Evolutionary conservation across 495 filamentous ascomycete species (phyloP).

Genomic region (Trichoderma asperelloides): DNA sequence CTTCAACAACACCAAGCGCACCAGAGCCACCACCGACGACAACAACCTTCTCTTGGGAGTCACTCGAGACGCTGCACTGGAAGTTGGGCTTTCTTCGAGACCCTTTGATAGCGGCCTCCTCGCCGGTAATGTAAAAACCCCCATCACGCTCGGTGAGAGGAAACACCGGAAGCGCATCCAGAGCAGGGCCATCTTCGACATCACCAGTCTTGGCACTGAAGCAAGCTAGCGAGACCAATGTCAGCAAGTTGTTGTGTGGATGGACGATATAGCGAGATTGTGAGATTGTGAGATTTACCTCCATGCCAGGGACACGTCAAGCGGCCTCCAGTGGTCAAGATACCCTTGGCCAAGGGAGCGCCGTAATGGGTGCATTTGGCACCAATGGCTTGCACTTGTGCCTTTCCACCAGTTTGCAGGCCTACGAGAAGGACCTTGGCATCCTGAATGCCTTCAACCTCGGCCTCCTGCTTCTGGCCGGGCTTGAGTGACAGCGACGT

Average conservation of each 20-base stretch:
- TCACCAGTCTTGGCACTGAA: constrained; percentile 86
- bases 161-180: constrained; percentile 74
- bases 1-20: constrained; percentile 68
- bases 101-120: constrained; percentile 69
- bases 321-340: constrained; percentile 71
- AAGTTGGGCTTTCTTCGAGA: constrained; percentile 62
- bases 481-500: constrained; percentile 61
- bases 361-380: constrained; percentile 91
- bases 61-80: constrained; percentile 48
- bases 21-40: constrained; percentile 88
- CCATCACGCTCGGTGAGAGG: constrained; percentile 66
- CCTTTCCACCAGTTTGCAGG: background rate
- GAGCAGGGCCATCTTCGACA: constrained; percentile 86
- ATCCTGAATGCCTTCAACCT: constrained; percentile 78
- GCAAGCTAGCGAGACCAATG: constrained; percentile 52
- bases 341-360: constrained; percentile 75
- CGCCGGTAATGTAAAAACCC: constrained; percentile 74
- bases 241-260: background rate
- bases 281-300: constrained; percentile 43
- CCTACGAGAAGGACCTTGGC: constrained; percentile 73
- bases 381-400: constrained; percentile 51
- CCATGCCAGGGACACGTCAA: constrained; percentile 95
- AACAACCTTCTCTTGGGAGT: constrained; percentile 57
- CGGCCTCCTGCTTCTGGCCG: constrained; percentile 77
- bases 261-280: constrained; percentile 10